These are phyloP conservation scores for Malassezia cuniculi DNA, from an alignment of 1,284 basidiomycete species.

Conservation along the genomic window DNA sequence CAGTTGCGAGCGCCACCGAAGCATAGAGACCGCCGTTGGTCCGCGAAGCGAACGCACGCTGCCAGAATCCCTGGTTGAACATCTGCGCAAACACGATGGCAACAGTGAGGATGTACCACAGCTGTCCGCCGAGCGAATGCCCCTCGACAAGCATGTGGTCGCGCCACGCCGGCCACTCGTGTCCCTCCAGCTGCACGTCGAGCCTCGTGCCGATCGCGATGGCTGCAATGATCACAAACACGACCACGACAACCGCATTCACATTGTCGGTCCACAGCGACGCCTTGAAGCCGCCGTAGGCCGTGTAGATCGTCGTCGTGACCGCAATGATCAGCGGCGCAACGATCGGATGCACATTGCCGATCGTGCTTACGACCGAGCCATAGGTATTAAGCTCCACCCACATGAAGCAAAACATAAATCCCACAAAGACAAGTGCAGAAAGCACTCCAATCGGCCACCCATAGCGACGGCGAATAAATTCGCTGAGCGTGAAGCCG, in stretches of 20 bases:
- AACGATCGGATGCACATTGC: constrained; percentile 25
- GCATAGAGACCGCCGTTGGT: constrained; percentile 33
- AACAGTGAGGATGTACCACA: constrained; percentile 43
- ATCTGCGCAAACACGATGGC: constrained; percentile 42
- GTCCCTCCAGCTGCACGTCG: no score
- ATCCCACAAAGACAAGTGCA: constrained; percentile 38
- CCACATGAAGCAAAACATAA: constrained; percentile 46
- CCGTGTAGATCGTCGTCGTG: constrained; percentile 42
- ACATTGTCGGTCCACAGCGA: constrained; percentile 45
- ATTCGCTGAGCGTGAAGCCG: constrained; percentile 44
- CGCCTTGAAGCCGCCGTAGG: constrained; percentile 45
- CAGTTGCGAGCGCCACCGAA: constrained; percentile 33
- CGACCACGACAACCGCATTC: constrained; percentile 39
- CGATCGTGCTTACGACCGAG: constrained; percentile 24
- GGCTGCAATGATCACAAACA: constrained; percentile 38
- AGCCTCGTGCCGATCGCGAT: constrained; percentile 37
- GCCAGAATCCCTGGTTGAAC: constrained; percentile 46
- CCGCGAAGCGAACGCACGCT: constrained; percentile 43
- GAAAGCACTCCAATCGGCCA: constrained; percentile 40
- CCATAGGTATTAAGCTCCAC: constrained; percentile 45
- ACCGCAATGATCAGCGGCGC: constrained; percentile 41
- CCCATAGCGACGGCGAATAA: constrained; percentile 40
- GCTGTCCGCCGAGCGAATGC: constrained; percentile 38
- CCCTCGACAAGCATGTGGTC: constrained; percentile 26
- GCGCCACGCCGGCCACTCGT: no score